phyloP scores from a whole-genome alignment of 106 monocot genomes.

The Xerophyta viscosa region DNA sequence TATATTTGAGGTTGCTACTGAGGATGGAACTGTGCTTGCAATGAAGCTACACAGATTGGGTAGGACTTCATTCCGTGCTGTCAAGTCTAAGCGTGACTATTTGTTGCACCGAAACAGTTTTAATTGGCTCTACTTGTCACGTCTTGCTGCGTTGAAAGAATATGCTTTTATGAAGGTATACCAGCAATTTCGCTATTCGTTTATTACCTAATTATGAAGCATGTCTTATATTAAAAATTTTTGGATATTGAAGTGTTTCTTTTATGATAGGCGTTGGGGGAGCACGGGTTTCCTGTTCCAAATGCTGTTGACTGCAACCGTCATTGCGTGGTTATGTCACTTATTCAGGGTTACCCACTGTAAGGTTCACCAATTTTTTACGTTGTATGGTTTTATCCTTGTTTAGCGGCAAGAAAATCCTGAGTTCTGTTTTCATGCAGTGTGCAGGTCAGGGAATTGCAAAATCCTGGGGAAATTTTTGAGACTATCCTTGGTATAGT shows the following conservation, averaged over 20 bases:
- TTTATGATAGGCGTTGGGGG: conserved; percentile 65
- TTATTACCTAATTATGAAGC: too few relatives aligned
- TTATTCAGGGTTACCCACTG: conserved; percentile 93
- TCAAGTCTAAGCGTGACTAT: conserved; percentile 95
- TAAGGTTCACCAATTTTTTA: conserved; percentile 21
- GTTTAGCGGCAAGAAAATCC: neutral
- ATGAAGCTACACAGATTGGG: conserved; percentile 99
- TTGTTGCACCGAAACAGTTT: conserved; percentile 65
- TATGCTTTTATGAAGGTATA: conserved; percentile 98
- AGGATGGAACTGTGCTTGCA: conserved; percentile 82
- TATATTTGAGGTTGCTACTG: conserved; percentile 94
- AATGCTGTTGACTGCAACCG: conserved; percentile 88
- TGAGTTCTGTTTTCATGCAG: conserved; percentile 13
- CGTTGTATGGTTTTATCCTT: too few relatives aligned
- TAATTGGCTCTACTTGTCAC: conserved; percentile 95
- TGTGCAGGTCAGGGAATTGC: conserved; percentile 77
- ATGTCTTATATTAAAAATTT: too few relatives aligned
- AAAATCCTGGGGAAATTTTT: conserved; percentile 79
- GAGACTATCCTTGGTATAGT: conserved; percentile 69
- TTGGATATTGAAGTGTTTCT: neutral
- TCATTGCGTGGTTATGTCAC: conserved; percentile 95
- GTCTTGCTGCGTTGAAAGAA: conserved; percentile 95
- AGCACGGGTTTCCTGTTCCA: conserved; percentile 96
- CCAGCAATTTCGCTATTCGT: too few relatives aligned
- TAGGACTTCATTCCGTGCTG: conserved; percentile 87